Evolutionary conservation across 1,284 basidiomycete genomes (phyloP), one percentile per base, ranked within the genome.

Genomic region (Naganishia albida): DNA sequence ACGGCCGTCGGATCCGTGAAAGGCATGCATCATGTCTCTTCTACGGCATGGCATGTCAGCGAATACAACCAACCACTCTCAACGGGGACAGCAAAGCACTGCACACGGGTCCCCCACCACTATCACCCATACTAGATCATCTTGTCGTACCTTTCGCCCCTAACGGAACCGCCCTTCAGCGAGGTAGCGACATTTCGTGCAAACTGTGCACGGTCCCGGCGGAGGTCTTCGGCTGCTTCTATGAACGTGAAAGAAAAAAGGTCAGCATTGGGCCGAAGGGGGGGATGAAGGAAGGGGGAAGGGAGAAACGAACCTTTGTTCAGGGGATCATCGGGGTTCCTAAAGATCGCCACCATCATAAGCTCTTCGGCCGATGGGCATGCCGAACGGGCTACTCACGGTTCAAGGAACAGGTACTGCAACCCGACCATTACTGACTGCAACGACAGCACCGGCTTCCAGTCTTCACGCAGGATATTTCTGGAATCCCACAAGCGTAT

Each of bases 401-500:
- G 95, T 78, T 99, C 96, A 65, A 99, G 83, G 84, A 99, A 99
- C 52, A 99, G 85, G 77, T 97, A 99, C 77, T 99, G 94, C 67
- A 99, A 81, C 42, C 96, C 96, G 70, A 98, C 92, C 88, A 97
- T 93, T 69, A 99, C 91, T 42, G 93, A 91, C 78, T 93, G 97
- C 64, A 98, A 84, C 79, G 97, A 98, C 60, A 99, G 84, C 6
- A 77, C 96, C 16, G 96, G 96, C 77, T 99, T 99, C 96, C 96
- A 99, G 81, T 99, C 96, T 82, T 99, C 96, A 77, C 96, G 87
- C 67, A 99, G 84, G 73, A 99, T 98, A 82, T 99, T 99, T 23
- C 57, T 60, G 7, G 49, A 7, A 26, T 16, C n/a, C 39, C 15
- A 3, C 3, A 18, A 30, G 20, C 10, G 25, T 42, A n/a, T 56